phyloP scores from a whole-genome alignment of 2,329 filamentous ascomycete species.

The Macroventuria anomochaeta region DNA sequence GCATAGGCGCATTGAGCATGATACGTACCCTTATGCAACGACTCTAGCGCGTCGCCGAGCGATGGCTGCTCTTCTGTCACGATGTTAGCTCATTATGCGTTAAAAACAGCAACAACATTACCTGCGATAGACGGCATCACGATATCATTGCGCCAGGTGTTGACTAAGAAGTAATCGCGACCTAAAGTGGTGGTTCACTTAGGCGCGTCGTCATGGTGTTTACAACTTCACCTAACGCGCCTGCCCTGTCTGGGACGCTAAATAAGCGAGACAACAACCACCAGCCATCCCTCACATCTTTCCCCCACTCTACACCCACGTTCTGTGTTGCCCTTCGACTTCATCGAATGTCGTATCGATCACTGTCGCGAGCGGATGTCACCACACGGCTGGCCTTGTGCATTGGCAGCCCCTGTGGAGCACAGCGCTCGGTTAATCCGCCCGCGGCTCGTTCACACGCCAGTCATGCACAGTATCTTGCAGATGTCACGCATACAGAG shows the following conservation, averaged over 20 bases:
- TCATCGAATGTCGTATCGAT: conserved; percentile 14
- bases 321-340: conserved; percentile 20
- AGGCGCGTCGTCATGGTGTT: conserved; percentile 37
- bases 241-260: conserved; percentile 28
- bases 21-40: conserved; percentile 44
- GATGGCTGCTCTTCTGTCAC: conserved; percentile 37
- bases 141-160: conserved; percentile 30
- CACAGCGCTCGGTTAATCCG: conserved; percentile 24
- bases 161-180: conserved; percentile 17
- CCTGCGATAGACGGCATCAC: conserved; percentile 43
- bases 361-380: conserved; percentile 14
- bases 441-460: conserved; percentile 32
- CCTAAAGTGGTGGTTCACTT: conserved; percentile 15
- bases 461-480: conserved; percentile 44
- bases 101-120: conserved; percentile 25
- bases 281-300: conserved; percentile 2
- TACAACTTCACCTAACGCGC: conserved; percentile 31
- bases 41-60: conserved; percentile 46
- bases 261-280: conserved; percentile 31
- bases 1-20: conserved; percentile 23
- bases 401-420: conserved; percentile 13
- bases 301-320: conserved; percentile 21
- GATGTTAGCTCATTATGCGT: conserved; percentile 31
- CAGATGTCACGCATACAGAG: conserved; percentile 51
- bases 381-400: conserved; percentile 9